Evolutionary conservation across 2,329 filamentous ascomycete genomes (phyloP).

Genomic region (Aspergillus tanneri): DNA sequence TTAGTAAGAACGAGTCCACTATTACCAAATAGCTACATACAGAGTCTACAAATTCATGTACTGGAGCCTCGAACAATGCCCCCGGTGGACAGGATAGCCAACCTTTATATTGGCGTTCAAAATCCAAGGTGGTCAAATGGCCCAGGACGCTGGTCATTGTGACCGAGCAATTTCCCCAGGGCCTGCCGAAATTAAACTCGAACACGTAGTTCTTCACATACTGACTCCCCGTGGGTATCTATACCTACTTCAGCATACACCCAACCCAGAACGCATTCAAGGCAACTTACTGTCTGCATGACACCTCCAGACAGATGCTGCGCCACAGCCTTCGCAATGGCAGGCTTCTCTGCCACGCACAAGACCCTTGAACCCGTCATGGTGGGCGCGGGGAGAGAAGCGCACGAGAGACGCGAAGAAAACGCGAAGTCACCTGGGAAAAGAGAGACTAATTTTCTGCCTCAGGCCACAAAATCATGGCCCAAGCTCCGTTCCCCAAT

Average conservation of each 20-base stretch:
- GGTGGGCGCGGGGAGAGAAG: not conserved
- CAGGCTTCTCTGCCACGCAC: conserved; percentile 84
- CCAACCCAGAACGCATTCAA: not conserved
- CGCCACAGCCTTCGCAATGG: conserved; percentile 92
- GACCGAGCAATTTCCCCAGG: conserved; percentile 79
- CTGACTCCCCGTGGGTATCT: conserved; percentile 68
- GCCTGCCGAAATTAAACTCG: conserved; percentile 76
- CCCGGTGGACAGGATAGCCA: conserved; percentile 81
- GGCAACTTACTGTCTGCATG: conserved; percentile 63
- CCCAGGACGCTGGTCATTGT: conserved; percentile 93
- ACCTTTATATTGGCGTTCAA: conserved; percentile 68
- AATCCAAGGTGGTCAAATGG: conserved; percentile 80
- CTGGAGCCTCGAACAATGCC: conserved; percentile 75
- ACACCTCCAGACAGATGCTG: conserved; percentile 79
- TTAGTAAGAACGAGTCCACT: too few species aligned
- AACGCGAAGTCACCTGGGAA: conserved; percentile 3
- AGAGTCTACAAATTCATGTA: conserved; percentile 65
- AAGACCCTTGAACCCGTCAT: conserved; percentile 53
- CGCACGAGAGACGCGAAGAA: not conserved
- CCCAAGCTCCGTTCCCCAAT: not conserved
- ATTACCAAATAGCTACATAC: conserved; percentile 52
- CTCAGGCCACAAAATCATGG: too few species aligned
- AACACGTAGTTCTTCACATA: conserved; percentile 96
- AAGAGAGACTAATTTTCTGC: too few species aligned
- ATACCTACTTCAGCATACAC: conserved; percentile 20